Percentiles rank a stretch among this genome's conserved stretches.
These are phyloP conservation scores for Physaria fendleri DNA, from an alignment of 345 rosid genomes.

Conservation along the genomic window DNA sequence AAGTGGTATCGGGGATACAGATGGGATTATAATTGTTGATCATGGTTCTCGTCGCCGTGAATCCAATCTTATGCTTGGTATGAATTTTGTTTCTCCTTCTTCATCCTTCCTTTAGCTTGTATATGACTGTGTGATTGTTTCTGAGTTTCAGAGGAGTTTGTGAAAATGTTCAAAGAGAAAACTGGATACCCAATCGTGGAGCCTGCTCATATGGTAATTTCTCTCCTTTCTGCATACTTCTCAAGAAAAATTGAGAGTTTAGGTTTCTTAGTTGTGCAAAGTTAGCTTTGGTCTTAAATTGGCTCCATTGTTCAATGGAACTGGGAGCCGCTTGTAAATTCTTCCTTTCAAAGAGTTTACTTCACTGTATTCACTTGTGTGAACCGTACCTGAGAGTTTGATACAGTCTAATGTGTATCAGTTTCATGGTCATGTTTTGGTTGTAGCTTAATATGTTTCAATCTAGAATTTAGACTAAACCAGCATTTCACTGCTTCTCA, in stretches of 20 bases:
- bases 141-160: constrained; percentile 74
- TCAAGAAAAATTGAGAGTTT: not conserved
- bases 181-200: constrained; percentile 69
- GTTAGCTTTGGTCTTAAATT: not conserved
- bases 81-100: constrained; percentile 6
- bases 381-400: not conserved
- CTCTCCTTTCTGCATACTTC: constrained; percentile 1
- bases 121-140: not conserved
- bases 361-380: not conserved
- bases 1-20: constrained; percentile 41
- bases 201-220: constrained; percentile 93
- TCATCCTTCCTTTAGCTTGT: not conserved
- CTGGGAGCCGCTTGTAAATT: not conserved
- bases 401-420: not conserved
- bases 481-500: not conserved
- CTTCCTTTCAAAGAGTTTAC: not conserved
- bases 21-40: constrained; percentile 83
- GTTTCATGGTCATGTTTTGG: constrained; percentile 10
- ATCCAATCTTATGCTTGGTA: constrained; percentile 85
- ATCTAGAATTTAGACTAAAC: not conserved
- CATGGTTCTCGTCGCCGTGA: constrained; percentile 88
- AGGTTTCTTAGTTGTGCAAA: not conserved
- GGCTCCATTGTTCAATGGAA: not conserved
- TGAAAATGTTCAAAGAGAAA: constrained; percentile 67
- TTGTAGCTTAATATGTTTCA: not conserved